phyloP scores from a whole-genome alignment of 306 rosid genomes.

The Malus orientalis region DNA sequence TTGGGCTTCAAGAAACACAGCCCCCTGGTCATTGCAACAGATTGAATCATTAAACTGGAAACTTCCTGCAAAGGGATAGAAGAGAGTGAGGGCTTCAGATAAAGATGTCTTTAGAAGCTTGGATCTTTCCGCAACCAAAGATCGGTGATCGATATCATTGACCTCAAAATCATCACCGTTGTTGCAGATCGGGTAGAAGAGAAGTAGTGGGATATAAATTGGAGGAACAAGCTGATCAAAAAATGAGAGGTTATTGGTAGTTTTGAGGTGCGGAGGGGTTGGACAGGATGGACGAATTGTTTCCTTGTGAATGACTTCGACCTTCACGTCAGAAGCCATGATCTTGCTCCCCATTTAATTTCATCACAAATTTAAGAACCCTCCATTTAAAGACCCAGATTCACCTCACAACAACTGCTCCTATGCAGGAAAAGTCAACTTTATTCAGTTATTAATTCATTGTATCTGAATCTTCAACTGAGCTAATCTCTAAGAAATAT shows the following conservation, averaged over 20 bases:
- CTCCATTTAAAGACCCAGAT: too few relatives aligned
- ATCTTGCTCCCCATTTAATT: too few relatives aligned
- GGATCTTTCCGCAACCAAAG: background rate
- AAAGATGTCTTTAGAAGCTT: background rate
- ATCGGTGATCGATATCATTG: background rate
- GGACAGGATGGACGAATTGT: constrained; percentile 9
- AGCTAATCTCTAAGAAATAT: too few relatives aligned
- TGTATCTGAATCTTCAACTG: too few relatives aligned
- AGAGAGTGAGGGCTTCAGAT: background rate
- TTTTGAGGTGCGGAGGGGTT: constrained; percentile 13
- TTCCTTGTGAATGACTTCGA: too few relatives aligned
- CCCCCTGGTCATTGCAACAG: constrained; percentile 11
- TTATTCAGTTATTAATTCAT: too few relatives aligned
- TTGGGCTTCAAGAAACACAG: background rate
- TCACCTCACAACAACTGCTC: too few relatives aligned
- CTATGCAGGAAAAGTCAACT: too few relatives aligned
- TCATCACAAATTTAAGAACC: too few relatives aligned
- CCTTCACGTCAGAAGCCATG: too few relatives aligned
- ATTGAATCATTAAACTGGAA: background rate
- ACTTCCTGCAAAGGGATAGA: constrained; percentile 4
- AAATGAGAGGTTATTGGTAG: constrained; percentile 3
- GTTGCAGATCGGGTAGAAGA: constrained; percentile 4
- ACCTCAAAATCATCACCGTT: too few relatives aligned
- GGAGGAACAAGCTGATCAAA: constrained; percentile 9
- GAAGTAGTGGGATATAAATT: background rate